Percentiles rank a stretch among this genome's conserved stretches.
phyloP scores from a whole-genome alignment of 352 stramenopile species.

The Phytophthora tubulina region DNA sequence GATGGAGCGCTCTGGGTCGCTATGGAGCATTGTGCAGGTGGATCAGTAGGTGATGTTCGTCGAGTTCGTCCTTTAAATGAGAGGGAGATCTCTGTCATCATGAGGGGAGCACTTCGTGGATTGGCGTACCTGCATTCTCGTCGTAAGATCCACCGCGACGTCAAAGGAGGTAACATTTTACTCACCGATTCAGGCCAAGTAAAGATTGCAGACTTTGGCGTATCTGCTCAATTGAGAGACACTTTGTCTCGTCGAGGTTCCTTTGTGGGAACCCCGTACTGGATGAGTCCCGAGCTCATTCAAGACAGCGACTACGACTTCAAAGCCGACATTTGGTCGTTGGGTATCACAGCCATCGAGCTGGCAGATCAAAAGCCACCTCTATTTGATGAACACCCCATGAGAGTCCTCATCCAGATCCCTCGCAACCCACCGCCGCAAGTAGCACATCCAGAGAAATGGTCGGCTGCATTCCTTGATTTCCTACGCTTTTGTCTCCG shows the following conservation, averaged over 20 bases:
- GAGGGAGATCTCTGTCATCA: conserved; percentile 81
- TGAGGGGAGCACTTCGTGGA: conserved; percentile 77
- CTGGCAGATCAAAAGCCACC: conserved; percentile 92
- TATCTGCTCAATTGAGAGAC: conserved; percentile 70
- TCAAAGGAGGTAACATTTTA: conserved; percentile 96
- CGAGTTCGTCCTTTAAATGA: conserved; percentile 61
- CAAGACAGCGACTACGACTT: conserved; percentile 92
- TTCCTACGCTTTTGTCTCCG: conserved; percentile 90
- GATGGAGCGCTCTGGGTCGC: conserved; percentile 89
- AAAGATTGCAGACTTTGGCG: conserved; percentile 96
- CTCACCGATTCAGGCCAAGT: conserved; percentile 92
- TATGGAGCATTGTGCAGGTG: conserved; percentile 91
- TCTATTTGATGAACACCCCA: conserved; percentile 91
- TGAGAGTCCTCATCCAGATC: conserved; percentile 84
- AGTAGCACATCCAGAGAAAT: conserved; percentile 75
- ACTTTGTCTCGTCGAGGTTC: conserved; percentile 67
- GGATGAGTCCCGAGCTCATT: conserved; percentile 96
- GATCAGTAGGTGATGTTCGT: conserved; percentile 82
- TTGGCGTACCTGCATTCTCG: conserved; percentile 87
- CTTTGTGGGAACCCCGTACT: conserved; percentile 94
- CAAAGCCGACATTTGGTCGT: conserved; percentile 92
- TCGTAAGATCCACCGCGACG: conserved; percentile 94
- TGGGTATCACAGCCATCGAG: conserved; percentile 93
- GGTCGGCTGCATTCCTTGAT: conserved; percentile 81
- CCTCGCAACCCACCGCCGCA: conserved; percentile 84